phyloP scores from a whole-genome alignment of 768 basidiomycete species.

The Phaeotremella fagi region DNA sequence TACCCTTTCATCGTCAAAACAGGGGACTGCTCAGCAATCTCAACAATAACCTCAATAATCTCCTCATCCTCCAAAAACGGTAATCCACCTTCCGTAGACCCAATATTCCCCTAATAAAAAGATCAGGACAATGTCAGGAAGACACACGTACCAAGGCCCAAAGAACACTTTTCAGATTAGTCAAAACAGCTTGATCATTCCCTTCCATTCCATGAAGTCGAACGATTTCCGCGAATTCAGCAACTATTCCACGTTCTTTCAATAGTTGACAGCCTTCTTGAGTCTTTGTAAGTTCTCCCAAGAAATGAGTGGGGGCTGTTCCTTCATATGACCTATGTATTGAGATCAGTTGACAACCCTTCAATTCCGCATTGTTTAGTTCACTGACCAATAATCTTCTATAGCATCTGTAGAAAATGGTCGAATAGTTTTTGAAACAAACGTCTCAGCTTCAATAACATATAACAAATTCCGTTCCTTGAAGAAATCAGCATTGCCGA shows the following conservation, averaged over 20 bases:
- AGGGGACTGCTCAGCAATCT: slow-evolving; percentile 82
- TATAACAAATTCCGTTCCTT: slow-evolving; percentile 92
- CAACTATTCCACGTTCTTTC: slow-evolving; percentile 82
- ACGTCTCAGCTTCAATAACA: slow-evolving; percentile 89
- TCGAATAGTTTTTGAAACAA: slow-evolving; percentile 56
- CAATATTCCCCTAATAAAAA: slow-evolving; percentile 75
- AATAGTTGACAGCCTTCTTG: slow-evolving; percentile 88
- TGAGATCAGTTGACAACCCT: not conserved
- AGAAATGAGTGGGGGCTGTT: slow-evolving; percentile 89
- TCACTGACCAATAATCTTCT: slow-evolving; percentile 39
- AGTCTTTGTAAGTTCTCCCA: slow-evolving; percentile 96
- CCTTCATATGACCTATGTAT: slow-evolving; percentile 29
- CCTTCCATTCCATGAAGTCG: slow-evolving; percentile 78
- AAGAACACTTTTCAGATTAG: slow-evolving; percentile 86
- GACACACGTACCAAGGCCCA: slow-evolving; percentile 81
- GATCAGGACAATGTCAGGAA: not conserved
- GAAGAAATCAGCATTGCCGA: slow-evolving; percentile 15
- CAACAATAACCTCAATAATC: slow-evolving; percentile 79
- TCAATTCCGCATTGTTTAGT: no score
- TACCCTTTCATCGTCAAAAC: slow-evolving; percentile 92
- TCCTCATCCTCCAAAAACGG: slow-evolving; percentile 94
- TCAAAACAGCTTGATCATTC: slow-evolving; percentile 73
- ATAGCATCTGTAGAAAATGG: slow-evolving; percentile 33
- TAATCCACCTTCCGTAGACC: slow-evolving; percentile 82
- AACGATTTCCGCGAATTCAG: slow-evolving; percentile 85